Evolutionary conservation across 805 yeast genomes (phyloP).

Genomic region (Saturnispora dispora): DNA sequence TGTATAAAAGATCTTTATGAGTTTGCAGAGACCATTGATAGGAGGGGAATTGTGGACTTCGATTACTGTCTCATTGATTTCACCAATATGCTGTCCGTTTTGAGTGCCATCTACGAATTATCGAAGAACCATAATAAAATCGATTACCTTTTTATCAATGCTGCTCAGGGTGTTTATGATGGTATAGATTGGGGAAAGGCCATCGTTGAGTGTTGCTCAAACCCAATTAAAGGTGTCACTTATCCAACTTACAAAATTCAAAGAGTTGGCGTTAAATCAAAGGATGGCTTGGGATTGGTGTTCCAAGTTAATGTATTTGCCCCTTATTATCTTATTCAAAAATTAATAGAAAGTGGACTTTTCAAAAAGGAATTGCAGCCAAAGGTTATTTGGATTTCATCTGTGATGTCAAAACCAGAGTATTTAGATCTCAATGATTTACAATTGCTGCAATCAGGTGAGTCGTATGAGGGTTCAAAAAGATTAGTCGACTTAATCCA

Average conservation of each 20-base stretch:
- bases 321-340: conserved; percentile 77
- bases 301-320: conserved; percentile 97
- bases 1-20: conserved; percentile 51
- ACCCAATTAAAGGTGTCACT: conserved; percentile 79
- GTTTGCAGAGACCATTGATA: conserved; percentile 26
- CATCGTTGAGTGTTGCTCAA: conserved; percentile 48
- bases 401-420: conserved; percentile 71
- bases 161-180: conserved; percentile 80
- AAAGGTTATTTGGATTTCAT: conserved; percentile 74
- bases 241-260: conserved; percentile 82
- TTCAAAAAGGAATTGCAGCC: conserved; percentile 37
- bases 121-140: conserved; percentile 52
- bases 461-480: conserved; percentile 89
- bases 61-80: conserved; percentile 90
- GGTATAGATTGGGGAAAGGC: conserved; percentile 88
- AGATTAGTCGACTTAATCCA: conserved; percentile 79
- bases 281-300: conserved; percentile 75
- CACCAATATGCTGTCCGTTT: conserved; percentile 76
- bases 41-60: conserved; percentile 59
- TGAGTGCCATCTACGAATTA: conserved; percentile 66
- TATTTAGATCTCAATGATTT: conserved; percentile 68
- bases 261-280: conserved; percentile 62
- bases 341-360: conserved; percentile 44
- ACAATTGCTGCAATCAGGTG: conserved; percentile 52
- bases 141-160: conserved; percentile 76